Evolutionary conservation across 305 asterid genomes (phyloP).

Genomic region (Fraxinus dipetala): DNA sequence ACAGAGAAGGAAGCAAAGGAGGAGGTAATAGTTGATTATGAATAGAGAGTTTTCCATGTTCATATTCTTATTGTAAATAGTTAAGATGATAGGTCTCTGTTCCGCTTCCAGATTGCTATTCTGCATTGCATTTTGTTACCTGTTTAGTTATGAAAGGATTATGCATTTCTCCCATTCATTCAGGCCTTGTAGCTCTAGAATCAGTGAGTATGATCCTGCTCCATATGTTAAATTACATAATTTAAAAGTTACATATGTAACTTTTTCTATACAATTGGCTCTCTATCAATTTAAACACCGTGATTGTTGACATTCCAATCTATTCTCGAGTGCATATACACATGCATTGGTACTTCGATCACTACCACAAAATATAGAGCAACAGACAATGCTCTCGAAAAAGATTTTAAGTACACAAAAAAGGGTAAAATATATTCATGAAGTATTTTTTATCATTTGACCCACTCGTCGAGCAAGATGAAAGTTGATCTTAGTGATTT

Average conservation of each 20-base stretch:
- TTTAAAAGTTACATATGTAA: neutral
- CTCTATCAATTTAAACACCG: neutral
- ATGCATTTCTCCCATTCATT: neutral
- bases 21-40: conserved; percentile 34
- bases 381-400: neutral
- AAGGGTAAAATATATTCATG: too few species aligned
- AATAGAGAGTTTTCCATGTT: conserved; percentile 14
- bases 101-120: neutral
- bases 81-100: neutral
- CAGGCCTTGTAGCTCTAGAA: neutral
- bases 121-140: neutral
- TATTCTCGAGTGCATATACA: neutral
- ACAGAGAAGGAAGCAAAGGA: conserved; percentile 28
- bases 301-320: neutral
- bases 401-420: neutral
- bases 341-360: neutral
- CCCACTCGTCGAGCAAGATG: neutral
- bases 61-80: conserved; percentile 23
- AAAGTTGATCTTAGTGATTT: too few species aligned
- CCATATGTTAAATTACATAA: neutral
- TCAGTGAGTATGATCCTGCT: neutral
- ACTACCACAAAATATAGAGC: neutral
- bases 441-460: too few species aligned
- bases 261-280: neutral
- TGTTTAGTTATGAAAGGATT: neutral